phyloP scores from a whole-genome alignment of 371 early-diverging fungal species.

The Nosema granulosis region DNA sequence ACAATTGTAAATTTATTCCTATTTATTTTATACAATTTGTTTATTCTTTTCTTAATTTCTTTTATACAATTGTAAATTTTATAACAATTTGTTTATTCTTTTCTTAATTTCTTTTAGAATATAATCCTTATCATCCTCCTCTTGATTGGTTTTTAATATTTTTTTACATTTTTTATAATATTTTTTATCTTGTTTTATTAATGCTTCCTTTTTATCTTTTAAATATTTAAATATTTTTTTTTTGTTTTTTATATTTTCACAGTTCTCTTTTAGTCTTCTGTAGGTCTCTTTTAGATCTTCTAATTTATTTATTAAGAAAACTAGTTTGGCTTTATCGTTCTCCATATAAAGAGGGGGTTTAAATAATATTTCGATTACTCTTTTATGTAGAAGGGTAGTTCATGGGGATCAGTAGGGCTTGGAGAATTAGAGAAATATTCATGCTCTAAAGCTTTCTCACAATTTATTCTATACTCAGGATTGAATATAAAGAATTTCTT shows the following conservation, averaged over 20 bases:
- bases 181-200: not conserved
- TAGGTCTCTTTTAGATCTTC: not conserved
- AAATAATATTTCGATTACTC: not conserved
- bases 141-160: not conserved
- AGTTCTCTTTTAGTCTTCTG: not conserved
- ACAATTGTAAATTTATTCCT: too few relatives aligned
- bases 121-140: too few relatives aligned
- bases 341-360: not conserved
- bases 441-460: slow-evolving; percentile 78
- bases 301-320: not conserved
- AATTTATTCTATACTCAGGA: slow-evolving; percentile 79
- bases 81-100: not conserved
- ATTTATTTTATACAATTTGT: too few relatives aligned
- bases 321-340: not conserved
- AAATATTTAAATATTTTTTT: not conserved
- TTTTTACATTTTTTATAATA: not conserved
- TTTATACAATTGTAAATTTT: too few relatives aligned
- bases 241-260: not conserved
- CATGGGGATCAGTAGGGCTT: slow-evolving; percentile 74
- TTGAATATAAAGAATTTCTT: slow-evolving; percentile 82
- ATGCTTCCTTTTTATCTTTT: not conserved
- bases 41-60: too few relatives aligned
- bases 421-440: slow-evolving; percentile 81
- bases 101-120: not conserved
- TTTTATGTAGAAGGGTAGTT: slow-evolving; percentile 70